A percentile compares a stretch with the other conserved stretches of the same genome.
These are phyloP conservation scores for Corylus americana DNA, from an alignment of 306 rosid genomes.

Conservation along the genomic window DNA sequence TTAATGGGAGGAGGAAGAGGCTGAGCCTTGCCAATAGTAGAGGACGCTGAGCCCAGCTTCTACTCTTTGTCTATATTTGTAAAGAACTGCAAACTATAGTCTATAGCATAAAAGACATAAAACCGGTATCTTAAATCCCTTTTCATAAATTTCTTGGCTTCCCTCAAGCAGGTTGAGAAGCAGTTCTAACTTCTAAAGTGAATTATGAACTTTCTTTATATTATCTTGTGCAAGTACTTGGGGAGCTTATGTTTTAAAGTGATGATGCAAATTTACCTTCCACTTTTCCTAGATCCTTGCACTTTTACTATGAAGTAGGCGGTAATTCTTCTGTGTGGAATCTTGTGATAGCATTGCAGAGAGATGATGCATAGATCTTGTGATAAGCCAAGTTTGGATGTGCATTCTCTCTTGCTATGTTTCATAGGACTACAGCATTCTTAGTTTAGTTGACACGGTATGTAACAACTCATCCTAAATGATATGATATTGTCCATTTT, in stretches of 20 bases:
- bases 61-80: neutral
- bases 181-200: neutral
- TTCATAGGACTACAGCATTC: too few relatives aligned
- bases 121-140: neutral
- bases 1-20: slow-evolving; percentile 34
- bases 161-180: neutral
- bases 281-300: too few relatives aligned
- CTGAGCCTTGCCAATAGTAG: slow-evolving; percentile 13
- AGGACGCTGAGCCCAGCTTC: neutral
- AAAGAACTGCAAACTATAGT: neutral
- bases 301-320: too few relatives aligned
- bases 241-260: neutral
- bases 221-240: neutral
- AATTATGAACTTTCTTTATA: neutral
- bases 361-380: too few relatives aligned
- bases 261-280: too few relatives aligned
- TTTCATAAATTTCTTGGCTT: neutral
- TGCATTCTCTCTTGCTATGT: too few relatives aligned
- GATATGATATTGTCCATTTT: too few relatives aligned
- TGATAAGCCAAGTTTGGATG: too few relatives aligned
- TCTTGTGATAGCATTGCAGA: too few relatives aligned
- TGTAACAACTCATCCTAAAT: too few relatives aligned
- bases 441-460: too few relatives aligned
- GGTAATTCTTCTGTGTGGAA: too few relatives aligned
- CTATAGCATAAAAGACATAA: neutral